These are phyloP conservation scores for Beauveria sp. DNA, from an alignment of 2,329 filamentous ascomycete species.

Conservation along the genomic window DNA sequence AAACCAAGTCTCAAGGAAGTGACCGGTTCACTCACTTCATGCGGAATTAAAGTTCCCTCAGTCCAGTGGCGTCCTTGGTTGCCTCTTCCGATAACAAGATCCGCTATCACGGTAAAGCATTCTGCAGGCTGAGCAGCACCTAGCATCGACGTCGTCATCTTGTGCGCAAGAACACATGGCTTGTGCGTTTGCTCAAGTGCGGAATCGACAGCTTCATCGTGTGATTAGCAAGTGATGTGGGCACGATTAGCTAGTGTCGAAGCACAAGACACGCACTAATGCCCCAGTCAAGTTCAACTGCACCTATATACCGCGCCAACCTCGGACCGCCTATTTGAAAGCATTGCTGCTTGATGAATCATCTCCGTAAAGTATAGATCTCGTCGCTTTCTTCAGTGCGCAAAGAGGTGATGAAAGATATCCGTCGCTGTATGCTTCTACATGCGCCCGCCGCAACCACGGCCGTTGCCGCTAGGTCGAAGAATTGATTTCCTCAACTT, in stretches of 20 bases:
- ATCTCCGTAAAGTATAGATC: background rate
- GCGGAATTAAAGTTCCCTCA: background rate
- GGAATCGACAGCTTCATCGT: background rate
- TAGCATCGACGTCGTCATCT: background rate
- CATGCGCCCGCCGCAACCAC: background rate
- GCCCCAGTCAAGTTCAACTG: background rate
- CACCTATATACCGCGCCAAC: background rate
- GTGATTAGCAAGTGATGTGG: background rate
- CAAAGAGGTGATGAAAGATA: background rate
- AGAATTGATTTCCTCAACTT: background rate
- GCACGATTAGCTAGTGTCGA: background rate
- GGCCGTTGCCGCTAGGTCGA: background rate
- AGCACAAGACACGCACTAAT: background rate
- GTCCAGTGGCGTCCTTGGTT: background rate
- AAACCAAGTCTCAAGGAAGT: background rate
- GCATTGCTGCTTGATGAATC: background rate
- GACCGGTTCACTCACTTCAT: background rate
- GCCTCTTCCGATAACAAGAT: background rate
- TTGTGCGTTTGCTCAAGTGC: background rate
- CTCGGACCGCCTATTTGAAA: background rate
- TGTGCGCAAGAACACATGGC: background rate
- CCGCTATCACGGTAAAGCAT: background rate
- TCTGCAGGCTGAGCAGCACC: background rate
- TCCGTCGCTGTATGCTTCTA: background rate
- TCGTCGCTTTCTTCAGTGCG: background rate